Evolutionary conservation across 257 asterid genomes (phyloP).

Genomic region (Ocimum tenuiflorum): DNA sequence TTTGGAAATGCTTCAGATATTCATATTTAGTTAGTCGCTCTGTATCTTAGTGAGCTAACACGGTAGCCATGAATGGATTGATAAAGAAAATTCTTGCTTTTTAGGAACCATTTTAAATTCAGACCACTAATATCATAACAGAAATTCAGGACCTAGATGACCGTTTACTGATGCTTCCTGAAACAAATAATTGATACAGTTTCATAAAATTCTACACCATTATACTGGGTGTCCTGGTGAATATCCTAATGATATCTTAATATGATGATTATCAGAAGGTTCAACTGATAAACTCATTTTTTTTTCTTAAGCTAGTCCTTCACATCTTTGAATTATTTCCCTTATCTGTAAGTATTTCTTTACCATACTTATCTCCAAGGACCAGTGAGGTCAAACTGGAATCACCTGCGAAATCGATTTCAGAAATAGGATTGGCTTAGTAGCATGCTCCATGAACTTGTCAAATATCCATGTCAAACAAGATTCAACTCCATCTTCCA

Average conservation of each 20-base stretch:
- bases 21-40: neutral
- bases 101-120: neutral
- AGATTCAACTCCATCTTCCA: slow-evolving; percentile 50
- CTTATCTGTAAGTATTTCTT: neutral
- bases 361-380: neutral
- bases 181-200: neutral
- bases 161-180: neutral
- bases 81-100: neutral
- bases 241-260: neutral
- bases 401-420: slow-evolving; percentile 78
- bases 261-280: neutral
- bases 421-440: slow-evolving; percentile 57
- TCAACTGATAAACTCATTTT: neutral
- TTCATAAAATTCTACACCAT: neutral
- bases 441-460: slow-evolving; percentile 70
- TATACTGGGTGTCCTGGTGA: neutral
- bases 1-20: neutral
- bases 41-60: too few relatives aligned
- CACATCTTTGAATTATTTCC: neutral
- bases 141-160: neutral
- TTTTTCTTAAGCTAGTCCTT: neutral
- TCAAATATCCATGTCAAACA: slow-evolving; percentile 39
- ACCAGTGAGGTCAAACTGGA: neutral
- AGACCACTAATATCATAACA: neutral
- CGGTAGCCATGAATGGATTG: neutral